Conservation (phyloP, 164 flowering plant genomes). For the Warburgia ugandensis region DNA sequence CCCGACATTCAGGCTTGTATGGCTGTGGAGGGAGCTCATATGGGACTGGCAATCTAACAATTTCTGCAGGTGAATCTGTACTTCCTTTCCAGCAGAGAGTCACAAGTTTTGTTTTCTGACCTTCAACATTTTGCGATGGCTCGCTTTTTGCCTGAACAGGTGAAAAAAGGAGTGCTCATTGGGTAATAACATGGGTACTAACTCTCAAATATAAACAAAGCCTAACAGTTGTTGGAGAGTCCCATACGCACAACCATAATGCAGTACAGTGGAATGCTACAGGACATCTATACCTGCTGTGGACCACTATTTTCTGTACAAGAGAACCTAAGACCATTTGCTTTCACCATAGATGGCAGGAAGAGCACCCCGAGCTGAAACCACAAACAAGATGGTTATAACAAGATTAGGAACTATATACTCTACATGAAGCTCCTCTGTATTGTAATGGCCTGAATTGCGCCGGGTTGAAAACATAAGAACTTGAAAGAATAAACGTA, state of each 20-base stretch:
- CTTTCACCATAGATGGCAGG: conserved; percentile 43
- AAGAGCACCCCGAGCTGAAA: conserved; percentile 88
- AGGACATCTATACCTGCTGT: conserved; percentile 32
- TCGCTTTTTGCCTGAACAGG: conserved; percentile 29
- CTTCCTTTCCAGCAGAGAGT: conserved; percentile 51
- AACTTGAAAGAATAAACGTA: no score
- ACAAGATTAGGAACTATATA: no score
- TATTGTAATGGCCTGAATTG: no score
- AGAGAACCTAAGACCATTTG: conserved; percentile 41
- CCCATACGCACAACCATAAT: no score
- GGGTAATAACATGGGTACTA: no score
- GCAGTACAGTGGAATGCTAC: neutral
- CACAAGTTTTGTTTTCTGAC: conserved; percentile 39
- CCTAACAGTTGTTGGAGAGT: no score
- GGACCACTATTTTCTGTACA: conserved; percentile 43
- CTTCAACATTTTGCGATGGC: conserved; percentile 17
- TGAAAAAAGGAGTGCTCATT: neutral
- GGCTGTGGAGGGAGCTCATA: conserved; percentile 83
- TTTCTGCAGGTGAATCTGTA: conserved; percentile 29
- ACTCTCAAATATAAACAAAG: no score
- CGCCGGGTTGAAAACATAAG: no score
- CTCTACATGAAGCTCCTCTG: no score
- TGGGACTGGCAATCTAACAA: conserved; percentile 69
- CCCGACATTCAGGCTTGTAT: conserved; percentile 70
- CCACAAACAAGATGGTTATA: neutral